Conservation (phyloP, 2,329 filamentous ascomycete genomes). For the Ceratocystis lukuohia region DNA sequence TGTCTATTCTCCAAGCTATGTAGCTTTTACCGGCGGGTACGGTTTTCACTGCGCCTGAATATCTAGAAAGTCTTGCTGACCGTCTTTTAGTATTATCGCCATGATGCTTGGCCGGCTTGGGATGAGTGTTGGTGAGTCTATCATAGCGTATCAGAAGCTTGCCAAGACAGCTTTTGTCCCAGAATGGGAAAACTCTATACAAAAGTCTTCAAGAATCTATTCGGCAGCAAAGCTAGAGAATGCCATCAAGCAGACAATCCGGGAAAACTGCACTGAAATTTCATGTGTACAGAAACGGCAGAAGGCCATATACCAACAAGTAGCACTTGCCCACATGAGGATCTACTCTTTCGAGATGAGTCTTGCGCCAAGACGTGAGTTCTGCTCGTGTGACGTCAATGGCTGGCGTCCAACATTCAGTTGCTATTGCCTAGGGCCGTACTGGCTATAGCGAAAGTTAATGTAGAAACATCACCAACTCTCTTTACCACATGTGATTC, state of each 20-base stretch:
- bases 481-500: constrained; percentile 25
- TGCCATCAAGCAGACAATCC: not conserved
- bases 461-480: constrained; percentile 19
- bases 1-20: too few species aligned
- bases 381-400: not conserved
- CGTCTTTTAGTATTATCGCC: not conserved
- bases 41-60: not conserved
- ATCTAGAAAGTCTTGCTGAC: too few species aligned
- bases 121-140: not conserved
- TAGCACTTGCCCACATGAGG: not conserved
- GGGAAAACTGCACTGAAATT: not conserved
- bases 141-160: not conserved
- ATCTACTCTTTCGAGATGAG: not conserved
- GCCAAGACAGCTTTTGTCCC: not conserved
- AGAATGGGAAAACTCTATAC: not conserved
- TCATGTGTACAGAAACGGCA: not conserved
- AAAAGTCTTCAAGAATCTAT: not conserved
- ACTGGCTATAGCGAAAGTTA: not conserved
- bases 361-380: not conserved
- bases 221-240: not conserved
- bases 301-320: not conserved
- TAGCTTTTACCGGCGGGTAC: too few species aligned
- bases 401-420: not conserved
- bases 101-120: not conserved
- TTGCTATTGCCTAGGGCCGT: not conserved